Conservation (phyloP, 768 basidiomycete species). For the Lactarius tabidus region DNA sequence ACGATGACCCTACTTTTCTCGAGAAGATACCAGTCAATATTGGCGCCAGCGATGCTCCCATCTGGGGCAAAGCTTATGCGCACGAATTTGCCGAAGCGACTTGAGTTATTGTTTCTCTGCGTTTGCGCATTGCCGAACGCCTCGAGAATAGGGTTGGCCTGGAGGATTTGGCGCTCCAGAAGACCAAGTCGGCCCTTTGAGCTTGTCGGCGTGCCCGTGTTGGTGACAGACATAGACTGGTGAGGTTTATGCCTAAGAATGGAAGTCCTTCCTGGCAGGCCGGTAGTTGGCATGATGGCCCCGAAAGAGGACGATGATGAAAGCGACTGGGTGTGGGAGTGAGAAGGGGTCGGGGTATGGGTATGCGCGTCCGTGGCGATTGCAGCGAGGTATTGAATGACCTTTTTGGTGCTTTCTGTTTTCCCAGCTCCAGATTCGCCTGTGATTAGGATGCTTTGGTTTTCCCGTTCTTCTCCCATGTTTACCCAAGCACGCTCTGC, state of each 20-base stretch:
- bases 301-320: slow-evolving; percentile 45
- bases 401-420: slow-evolving; percentile 98
- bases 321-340: slow-evolving; percentile 64
- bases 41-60: slow-evolving; percentile 95
- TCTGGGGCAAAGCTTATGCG: slow-evolving; percentile 90
- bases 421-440: slow-evolving; percentile 99
- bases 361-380: slow-evolving; percentile 82
- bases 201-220: slow-evolving; percentile 42
- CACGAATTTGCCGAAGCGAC: slow-evolving; percentile 98
- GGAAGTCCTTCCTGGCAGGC: slow-evolving; percentile 64
- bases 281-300: slow-evolving; percentile 56
- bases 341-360: slow-evolving; percentile 47
- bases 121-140: slow-evolving; percentile 99
- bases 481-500: slow-evolving; percentile 98
- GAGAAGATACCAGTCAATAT: slow-evolving; percentile 97
- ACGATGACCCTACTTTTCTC: slow-evolving; percentile 96
- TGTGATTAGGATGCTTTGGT: slow-evolving; percentile 98
- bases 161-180: slow-evolving; percentile 92
- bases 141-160: slow-evolving; percentile 96
- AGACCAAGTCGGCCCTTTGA: slow-evolving; percentile 78
- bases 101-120: slow-evolving; percentile 96
- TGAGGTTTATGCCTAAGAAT: slow-evolving; percentile 44
- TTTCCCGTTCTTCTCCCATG: slow-evolving; percentile 96
- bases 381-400: slow-evolving; percentile 97
- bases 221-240: slow-evolving; percentile 46